Conservation (phyloP, 192 early-diverging fungal species). For the Mortierella alpina region DNA sequence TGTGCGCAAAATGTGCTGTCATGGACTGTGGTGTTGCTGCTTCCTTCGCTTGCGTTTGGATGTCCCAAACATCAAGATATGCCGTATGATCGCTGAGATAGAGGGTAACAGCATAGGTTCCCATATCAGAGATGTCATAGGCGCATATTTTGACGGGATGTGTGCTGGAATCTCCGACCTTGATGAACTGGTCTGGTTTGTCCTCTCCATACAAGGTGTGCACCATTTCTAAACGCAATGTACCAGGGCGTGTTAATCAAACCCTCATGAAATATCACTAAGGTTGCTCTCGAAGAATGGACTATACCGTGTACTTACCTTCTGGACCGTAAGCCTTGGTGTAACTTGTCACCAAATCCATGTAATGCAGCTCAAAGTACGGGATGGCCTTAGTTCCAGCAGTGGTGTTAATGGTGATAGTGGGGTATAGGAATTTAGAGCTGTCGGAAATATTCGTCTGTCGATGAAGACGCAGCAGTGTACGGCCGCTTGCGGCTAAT, state of each 20-base stretch:
- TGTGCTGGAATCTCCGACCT: neutral
- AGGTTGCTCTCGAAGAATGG: neutral
- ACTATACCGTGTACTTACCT: neutral
- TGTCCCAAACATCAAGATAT: slow-evolving; percentile 5
- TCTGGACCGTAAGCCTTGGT: neutral
- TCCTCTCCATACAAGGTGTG: neutral
- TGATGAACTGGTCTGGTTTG: slow-evolving; percentile 2
- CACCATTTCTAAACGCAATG: slow-evolving; percentile 1
- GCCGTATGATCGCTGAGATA: neutral
- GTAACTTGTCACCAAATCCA: neutral
- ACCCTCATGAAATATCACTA: neutral
- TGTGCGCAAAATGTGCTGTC: neutral
- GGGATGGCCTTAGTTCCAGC: neutral
- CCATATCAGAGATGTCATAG: slow-evolving; percentile 4
- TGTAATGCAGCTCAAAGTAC: slow-evolving; percentile 11
- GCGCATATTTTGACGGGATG: neutral
- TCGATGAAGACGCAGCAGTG: neutral
- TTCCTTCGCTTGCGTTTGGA: neutral
- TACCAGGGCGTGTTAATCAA: neutral
- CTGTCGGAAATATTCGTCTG: neutral
- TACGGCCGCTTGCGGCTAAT: too few relatives aligned
- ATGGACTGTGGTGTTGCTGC: neutral
- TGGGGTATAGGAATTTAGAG: neutral
- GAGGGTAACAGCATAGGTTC: slow-evolving; percentile 1
- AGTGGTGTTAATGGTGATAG: neutral